These are phyloP conservation scores for Zymoseptoria brevis DNA, from an alignment of 2,329 filamentous ascomycete species.

Conservation along the genomic window DNA sequence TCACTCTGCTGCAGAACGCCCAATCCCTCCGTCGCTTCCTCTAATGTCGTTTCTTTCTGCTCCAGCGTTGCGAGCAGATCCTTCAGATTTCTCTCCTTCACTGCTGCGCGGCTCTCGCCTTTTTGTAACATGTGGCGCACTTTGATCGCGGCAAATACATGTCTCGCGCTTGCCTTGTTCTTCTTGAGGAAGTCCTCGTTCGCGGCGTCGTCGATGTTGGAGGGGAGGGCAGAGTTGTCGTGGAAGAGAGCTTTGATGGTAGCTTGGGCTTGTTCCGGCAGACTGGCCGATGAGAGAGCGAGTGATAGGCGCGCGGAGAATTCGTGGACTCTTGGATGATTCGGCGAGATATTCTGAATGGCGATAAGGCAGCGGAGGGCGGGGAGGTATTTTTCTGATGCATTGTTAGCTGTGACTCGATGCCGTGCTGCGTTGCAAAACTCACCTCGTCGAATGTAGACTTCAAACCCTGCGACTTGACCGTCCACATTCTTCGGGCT, in stretches of 20 bases:
- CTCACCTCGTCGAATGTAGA: slow-evolving; percentile 77
- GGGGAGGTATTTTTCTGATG: slow-evolving; percentile 68
- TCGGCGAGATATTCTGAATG: slow-evolving; percentile 59
- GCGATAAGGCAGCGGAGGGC: slow-evolving; percentile 79
- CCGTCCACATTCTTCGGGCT: slow-evolving; percentile 73
- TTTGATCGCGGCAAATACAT: slow-evolving; percentile 57
- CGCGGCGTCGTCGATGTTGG: slow-evolving; percentile 46
- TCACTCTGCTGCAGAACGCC: slow-evolving; percentile 45
- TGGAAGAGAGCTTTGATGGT: slow-evolving; percentile 57
- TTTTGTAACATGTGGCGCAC: slow-evolving; percentile 50
- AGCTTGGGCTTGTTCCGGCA: slow-evolving; percentile 58
- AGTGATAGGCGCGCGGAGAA: slow-evolving; percentile 59
- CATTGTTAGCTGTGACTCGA: slow-evolving; percentile 5
- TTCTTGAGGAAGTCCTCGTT: slow-evolving; percentile 59
- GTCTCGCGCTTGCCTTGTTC: slow-evolving; percentile 54
- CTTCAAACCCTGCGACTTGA: slow-evolving; percentile 82
- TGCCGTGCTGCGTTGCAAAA: slow-evolving; percentile 9
- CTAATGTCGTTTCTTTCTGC: slow-evolving; percentile 43
- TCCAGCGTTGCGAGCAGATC: slow-evolving; percentile 54
- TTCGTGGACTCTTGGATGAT: slow-evolving; percentile 66
- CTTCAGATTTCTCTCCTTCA: slow-evolving; percentile 51
- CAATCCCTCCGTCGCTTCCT: slow-evolving; percentile 51
- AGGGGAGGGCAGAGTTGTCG: slow-evolving; percentile 45
- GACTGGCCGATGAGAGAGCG: slow-evolving; percentile 34
- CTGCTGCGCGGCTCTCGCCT: slow-evolving; percentile 43